Conservation (phyloP, 2,329 filamentous ascomycete genomes). For the Paracoccidioides lutzii region DNA sequence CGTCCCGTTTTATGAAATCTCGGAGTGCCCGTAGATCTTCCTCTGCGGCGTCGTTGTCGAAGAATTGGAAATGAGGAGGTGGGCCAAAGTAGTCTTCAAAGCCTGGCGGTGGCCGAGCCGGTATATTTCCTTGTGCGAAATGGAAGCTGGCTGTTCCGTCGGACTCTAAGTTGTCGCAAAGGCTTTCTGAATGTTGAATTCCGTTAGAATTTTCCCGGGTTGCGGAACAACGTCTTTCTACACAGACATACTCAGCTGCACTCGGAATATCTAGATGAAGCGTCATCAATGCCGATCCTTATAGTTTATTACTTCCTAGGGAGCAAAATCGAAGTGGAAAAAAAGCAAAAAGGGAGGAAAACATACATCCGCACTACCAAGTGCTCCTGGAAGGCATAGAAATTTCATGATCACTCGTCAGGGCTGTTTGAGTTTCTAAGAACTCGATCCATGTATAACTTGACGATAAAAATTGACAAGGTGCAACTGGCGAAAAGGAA, state of each 20-base stretch:
- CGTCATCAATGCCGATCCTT: background rate
- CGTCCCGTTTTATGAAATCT: background rate
- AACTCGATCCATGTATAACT: too few species aligned
- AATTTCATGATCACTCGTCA: background rate
- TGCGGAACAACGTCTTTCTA: too few species aligned
- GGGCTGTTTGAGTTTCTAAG: too few species aligned
- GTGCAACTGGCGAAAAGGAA: too few species aligned
- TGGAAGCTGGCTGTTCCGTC: background rate
- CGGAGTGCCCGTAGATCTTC: background rate
- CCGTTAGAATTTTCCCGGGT: background rate
- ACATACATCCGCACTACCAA: background rate
- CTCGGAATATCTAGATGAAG: background rate
- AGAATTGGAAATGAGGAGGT: background rate
- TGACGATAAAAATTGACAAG: too few species aligned
- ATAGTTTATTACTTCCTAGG: background rate
- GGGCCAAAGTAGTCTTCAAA: slow-evolving; percentile 5
- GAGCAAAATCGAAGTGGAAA: background rate
- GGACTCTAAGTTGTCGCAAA: background rate
- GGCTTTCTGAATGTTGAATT: background rate
- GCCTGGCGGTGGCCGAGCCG: background rate
- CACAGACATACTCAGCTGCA: background rate
- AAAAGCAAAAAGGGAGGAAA: background rate
- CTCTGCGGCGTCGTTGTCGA: background rate
- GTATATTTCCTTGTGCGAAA: background rate
- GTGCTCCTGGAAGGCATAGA: background rate